These are phyloP conservation scores for Tricholomella constricta DNA, from an alignment of 768 basidiomycete species.

Conservation along the genomic window DNA sequence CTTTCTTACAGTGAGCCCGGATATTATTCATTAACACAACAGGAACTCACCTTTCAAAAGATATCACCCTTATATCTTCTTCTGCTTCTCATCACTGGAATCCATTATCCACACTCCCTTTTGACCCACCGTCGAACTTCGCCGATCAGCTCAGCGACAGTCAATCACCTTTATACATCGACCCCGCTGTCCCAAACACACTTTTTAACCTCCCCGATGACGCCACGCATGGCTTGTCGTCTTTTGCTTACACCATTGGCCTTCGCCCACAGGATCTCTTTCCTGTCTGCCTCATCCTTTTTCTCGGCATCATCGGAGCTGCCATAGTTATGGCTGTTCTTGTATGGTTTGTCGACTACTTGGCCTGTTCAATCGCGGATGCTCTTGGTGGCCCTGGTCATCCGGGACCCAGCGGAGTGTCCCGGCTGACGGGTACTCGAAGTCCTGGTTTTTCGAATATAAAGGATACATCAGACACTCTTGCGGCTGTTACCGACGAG, in stretches of 20 bases:
- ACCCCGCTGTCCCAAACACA: conserved; percentile 65
- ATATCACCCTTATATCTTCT: conserved; percentile 68
- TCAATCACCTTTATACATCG: conserved; percentile 76
- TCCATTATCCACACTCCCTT: conserved; percentile 58
- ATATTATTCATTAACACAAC: conserved; percentile 5
- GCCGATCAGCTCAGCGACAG: conserved; percentile 70
- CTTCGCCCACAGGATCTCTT: conserved; percentile 83
- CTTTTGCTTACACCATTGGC: conserved; percentile 85
- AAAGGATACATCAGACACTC: conserved; percentile 53
- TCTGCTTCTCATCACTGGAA: conserved; percentile 60
- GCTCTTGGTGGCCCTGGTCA: conserved; percentile 15
- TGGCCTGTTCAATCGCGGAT: conserved; percentile 40
- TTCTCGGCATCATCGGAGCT: conserved; percentile 75
- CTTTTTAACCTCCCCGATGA: conserved; percentile 71
- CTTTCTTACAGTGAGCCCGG: conserved; percentile 62
- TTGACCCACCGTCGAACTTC: conserved; percentile 70
- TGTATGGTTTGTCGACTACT: conserved; percentile 72
- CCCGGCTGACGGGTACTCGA: conserved; percentile 32
- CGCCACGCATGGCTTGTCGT: conserved; percentile 68
- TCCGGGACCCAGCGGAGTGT: conserved; percentile 16
- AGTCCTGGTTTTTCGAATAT: conserved; percentile 41
- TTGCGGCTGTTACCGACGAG: conserved; percentile 41
- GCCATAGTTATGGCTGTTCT: conserved; percentile 70
- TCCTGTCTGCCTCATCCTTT: conserved; percentile 77
- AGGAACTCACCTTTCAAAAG: conserved; percentile 37